phyloP scores from a whole-genome alignment of 2,329 filamentous ascomycete species.

The Claviceps sp. region DNA sequence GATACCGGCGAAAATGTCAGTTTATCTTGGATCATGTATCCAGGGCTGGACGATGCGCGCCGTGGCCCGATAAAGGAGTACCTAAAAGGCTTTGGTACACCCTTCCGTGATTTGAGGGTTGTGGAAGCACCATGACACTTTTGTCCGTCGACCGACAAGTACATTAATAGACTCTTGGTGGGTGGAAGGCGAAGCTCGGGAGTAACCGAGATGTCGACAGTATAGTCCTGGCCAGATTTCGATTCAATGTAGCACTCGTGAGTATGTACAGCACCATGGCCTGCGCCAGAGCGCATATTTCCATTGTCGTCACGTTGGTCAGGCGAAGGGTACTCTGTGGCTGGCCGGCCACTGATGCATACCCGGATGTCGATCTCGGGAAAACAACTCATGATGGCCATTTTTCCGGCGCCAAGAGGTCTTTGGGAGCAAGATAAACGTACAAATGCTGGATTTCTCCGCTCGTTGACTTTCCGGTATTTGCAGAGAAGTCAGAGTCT shows the following conservation, averaged over 20 bases:
- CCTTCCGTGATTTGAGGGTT: not conserved
- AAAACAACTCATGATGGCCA: conserved; percentile 12
- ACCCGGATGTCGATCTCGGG: conserved; percentile 10
- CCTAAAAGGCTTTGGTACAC: not conserved
- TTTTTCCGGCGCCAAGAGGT: not conserved
- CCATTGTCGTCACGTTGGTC: not conserved
- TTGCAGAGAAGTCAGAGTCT: not conserved
- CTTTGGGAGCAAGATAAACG: not conserved
- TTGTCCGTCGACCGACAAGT: conserved; percentile 9
- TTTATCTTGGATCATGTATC: not conserved
- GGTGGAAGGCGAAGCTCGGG: not conserved
- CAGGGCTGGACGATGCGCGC: not conserved
- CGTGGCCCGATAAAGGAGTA: not conserved
- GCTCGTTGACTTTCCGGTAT: too few relatives aligned
- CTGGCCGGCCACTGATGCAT: conserved; percentile 9
- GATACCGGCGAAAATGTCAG: not conserved
- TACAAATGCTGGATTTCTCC: too few relatives aligned
- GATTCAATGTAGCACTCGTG: conserved; percentile 14
- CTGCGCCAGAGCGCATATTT: not conserved
- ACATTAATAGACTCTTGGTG: accelerated
- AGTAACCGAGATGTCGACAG: conserved; percentile 4
- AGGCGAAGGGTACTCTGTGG: conserved; percentile 10
- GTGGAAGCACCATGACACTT: not conserved
- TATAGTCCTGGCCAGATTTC: conserved; percentile 8
- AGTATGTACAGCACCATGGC: not conserved